Conservation (phyloP, 139 green algal genomes). For the Protoeuglena noctilucae region DNA sequence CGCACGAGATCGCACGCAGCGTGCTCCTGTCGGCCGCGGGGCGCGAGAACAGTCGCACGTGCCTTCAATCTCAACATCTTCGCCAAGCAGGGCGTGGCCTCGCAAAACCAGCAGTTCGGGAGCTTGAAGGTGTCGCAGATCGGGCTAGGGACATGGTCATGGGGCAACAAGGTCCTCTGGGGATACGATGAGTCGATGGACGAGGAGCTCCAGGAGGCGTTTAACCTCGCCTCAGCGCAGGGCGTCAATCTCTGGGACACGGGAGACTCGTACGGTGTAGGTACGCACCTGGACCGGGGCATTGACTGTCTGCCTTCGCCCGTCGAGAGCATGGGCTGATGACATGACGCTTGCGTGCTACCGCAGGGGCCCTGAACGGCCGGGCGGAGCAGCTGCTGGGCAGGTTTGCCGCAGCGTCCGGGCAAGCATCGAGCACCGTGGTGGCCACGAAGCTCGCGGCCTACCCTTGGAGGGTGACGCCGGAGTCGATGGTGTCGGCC, state of each 20-base stretch:
- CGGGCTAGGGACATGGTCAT: constrained; percentile 22
- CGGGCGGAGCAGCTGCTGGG: constrained; percentile 20
- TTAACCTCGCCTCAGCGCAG: not conserved
- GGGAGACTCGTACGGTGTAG: constrained; percentile 32
- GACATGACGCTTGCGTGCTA: no score
- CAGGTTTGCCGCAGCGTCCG: not conserved
- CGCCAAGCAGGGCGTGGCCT: no score
- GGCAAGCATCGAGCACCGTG: not conserved
- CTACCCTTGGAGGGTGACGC: constrained; percentile 47
- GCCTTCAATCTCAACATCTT: no score
- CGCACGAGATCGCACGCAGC: no score
- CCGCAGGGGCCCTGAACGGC: constrained; percentile 22
- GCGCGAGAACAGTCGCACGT: no score
- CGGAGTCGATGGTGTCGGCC: constrained; percentile 33
- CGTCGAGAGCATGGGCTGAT: no score
- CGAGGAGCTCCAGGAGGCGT: constrained; percentile 51
- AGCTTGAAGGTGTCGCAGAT: constrained; percentile 12
- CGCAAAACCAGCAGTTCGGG: no score
- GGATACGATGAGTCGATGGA: constrained; percentile 74
- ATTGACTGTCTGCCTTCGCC: no score
- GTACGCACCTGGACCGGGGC: no score
- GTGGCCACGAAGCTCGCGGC: constrained; percentile 34
- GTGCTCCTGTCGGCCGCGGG: no score
- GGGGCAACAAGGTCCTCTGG: constrained; percentile 75
- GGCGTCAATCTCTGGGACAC: constrained; percentile 33